Percentiles rank a stretch among this genome's conserved stretches.
These are phyloP conservation scores for Silene coronaria DNA, from an alignment of 179 eudicot genomes.

Conservation along the genomic window DNA sequence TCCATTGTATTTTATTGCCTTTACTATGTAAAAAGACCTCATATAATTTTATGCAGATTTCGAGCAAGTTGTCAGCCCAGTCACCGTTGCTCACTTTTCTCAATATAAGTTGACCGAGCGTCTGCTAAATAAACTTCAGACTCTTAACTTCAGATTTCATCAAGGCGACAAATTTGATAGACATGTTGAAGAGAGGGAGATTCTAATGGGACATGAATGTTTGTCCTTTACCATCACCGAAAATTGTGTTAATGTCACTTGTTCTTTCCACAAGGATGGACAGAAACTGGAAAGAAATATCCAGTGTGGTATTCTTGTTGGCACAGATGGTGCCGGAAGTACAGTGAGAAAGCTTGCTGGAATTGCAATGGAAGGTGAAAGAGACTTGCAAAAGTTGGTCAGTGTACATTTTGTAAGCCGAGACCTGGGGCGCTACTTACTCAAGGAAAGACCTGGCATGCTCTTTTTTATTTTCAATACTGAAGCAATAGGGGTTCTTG, in stretches of 20 bases:
- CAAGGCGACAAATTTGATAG: constrained; percentile 26
- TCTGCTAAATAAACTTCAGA: constrained; percentile 53
- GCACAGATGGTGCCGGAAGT: constrained; percentile 91
- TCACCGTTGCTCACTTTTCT: constrained; percentile 81
- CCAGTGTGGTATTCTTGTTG: constrained; percentile 61
- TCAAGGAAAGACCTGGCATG: constrained; percentile 86
- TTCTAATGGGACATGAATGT: constrained; percentile 84
- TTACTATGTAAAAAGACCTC: not conserved
- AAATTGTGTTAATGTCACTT: constrained; percentile 50
- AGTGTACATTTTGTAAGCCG: constrained; percentile 76
- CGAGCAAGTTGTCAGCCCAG: constrained; percentile 72
- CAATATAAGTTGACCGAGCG: constrained; percentile 65
- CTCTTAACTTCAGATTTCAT: constrained; percentile 39
- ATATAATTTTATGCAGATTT: constrained; percentile 57
- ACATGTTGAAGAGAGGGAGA: constrained; percentile 39
- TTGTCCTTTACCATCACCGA: constrained; percentile 41
- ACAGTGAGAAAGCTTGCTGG: constrained; percentile 63
- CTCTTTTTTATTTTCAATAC: constrained; percentile 85
- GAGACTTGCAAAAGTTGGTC: constrained; percentile 74
- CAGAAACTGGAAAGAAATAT: constrained; percentile 42
- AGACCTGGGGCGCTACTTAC: constrained; percentile 65
- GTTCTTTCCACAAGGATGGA: constrained; percentile 47
- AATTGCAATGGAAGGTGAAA: constrained; percentile 67
- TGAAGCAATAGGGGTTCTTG: constrained; percentile 88
- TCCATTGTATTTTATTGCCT: not conserved